A percentile compares a stretch with the other conserved stretches of the same genome.
phyloP scores from a whole-genome alignment of 2,329 filamentous ascomycete species.

The Lithohypha guttulata region DNA sequence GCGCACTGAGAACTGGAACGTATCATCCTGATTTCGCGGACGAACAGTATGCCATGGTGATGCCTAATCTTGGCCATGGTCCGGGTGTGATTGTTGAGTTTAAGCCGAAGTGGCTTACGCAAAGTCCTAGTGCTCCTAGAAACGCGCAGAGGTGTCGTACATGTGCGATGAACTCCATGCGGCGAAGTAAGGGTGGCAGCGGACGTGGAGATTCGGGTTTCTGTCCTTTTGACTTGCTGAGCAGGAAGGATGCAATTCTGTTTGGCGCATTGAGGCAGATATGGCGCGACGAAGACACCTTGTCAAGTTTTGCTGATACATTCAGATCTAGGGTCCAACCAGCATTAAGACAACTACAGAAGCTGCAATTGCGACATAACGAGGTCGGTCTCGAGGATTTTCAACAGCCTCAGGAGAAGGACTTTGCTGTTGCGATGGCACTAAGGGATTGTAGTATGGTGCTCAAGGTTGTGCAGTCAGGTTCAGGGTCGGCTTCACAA shows the following conservation, averaged over 20 bases:
- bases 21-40: conserved; percentile 42
- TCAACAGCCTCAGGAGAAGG: conserved; percentile 22
- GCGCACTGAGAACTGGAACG: conserved; percentile 36
- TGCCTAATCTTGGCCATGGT: conserved; percentile 59
- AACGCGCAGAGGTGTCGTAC: conserved; percentile 59
- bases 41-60: conserved; percentile 54
- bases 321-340: conserved; percentile 30
- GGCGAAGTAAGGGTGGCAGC: conserved; percentile 25
- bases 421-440: conserved; percentile 65
- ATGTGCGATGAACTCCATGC: conserved; percentile 51
- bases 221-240: conserved; percentile 56
- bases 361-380: conserved; percentile 19
- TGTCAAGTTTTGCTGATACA: conserved; percentile 26
- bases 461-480: conserved; percentile 34
- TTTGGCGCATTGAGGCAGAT: conserved; percentile 28
- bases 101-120: conserved; percentile 75
- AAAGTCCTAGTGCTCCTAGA: conserved; percentile 60
- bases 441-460: conserved; percentile 69
- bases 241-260: conserved; percentile 33
- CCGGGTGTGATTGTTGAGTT: conserved; percentile 51
- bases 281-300: conserved; percentile 26
- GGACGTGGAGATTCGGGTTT: conserved; percentile 33
- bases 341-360: conserved; percentile 23
- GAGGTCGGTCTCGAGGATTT: conserved; percentile 23
- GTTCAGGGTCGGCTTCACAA: conserved; percentile 24